These are phyloP conservation scores for Daphne laureola DNA, from an alignment of 441 rosid species.

Conservation along the genomic window DNA sequence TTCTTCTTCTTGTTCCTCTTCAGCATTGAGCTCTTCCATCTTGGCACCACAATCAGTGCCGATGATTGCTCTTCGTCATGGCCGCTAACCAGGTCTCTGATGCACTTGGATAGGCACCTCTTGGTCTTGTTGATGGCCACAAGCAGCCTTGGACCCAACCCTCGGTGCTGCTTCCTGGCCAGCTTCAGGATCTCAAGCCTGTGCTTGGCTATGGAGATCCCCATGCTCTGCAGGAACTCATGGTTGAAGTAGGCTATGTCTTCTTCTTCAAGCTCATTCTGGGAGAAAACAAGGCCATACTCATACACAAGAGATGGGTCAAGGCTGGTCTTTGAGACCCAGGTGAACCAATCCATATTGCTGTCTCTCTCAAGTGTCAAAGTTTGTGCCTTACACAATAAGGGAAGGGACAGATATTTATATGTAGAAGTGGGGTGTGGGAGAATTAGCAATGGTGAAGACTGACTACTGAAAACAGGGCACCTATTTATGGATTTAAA, in stretches of 20 bases:
- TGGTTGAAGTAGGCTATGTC: slow-evolving; percentile 75
- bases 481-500: slow-evolving; percentile 11
- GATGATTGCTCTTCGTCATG: slow-evolving; percentile 31
- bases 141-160: slow-evolving; percentile 23
- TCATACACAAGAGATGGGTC: slow-evolving; percentile 73
- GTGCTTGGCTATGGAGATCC: slow-evolving; percentile 83
- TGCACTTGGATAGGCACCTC: slow-evolving; percentile 37
- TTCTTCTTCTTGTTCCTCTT: slow-evolving; percentile 46
- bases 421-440: slow-evolving; percentile 11
- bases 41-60: slow-evolving; percentile 49
- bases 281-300: slow-evolving; percentile 61
- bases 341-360: slow-evolving; percentile 71
- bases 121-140: slow-evolving; percentile 53
- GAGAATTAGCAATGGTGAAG: slow-evolving; percentile 6
- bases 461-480: slow-evolving; percentile 14
- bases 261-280: slow-evolving; percentile 76
- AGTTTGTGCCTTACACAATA: slow-evolving; percentile 12
- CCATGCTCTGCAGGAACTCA: slow-evolving; percentile 94
- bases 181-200: slow-evolving; percentile 91
- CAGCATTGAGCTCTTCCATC: slow-evolving; percentile 48
- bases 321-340: slow-evolving; percentile 72
- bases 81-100: slow-evolving; percentile 31
- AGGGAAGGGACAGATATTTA: slow-evolving; percentile 12
- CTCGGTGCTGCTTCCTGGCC: slow-evolving; percentile 41
- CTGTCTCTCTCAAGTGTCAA: background rate